Evolutionary conservation across 768 basidiomycete genomes (phyloP).

Genomic region (Suillus spraguei): DNA sequence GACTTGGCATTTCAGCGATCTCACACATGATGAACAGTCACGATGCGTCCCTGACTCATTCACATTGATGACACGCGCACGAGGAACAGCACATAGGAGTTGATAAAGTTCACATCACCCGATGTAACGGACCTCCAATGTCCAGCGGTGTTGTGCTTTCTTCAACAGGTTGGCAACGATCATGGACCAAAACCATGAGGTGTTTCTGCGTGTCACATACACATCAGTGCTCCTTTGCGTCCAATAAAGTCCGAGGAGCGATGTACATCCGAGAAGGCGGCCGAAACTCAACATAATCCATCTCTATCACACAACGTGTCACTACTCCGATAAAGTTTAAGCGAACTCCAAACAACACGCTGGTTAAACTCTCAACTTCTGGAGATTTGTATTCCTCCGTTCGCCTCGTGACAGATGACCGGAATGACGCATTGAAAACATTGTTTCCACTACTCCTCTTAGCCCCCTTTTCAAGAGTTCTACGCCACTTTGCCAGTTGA

Average conservation of each 20-base stretch:
- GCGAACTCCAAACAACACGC: neutral
- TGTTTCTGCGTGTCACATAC: neutral
- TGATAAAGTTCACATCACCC: neutral
- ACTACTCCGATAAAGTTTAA: no score
- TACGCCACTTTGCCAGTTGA: neutral
- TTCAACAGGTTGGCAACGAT: neutral
- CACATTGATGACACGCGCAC: neutral
- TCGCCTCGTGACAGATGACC: neutral
- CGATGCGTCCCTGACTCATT: neutral
- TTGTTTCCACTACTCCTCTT: neutral
- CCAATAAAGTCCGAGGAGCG: constrained; percentile 8
- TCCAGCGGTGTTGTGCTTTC: constrained; percentile 2
- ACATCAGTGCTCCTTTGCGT: neutral
- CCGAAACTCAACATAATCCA: neutral
- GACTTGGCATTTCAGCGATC: neutral
- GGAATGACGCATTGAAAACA: neutral
- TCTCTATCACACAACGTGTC: neutral
- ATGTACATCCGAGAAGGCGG: neutral
- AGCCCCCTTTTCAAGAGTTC: neutral
- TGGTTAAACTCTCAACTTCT: neutral
- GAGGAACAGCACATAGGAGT: constrained; percentile 3
- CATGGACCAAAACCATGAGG: constrained; percentile 2
- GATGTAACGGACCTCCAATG: neutral
- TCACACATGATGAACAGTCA: neutral
- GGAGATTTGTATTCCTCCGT: neutral